Conservation (phyloP, 345 rosid genomes). For the Psidium guajava region DNA sequence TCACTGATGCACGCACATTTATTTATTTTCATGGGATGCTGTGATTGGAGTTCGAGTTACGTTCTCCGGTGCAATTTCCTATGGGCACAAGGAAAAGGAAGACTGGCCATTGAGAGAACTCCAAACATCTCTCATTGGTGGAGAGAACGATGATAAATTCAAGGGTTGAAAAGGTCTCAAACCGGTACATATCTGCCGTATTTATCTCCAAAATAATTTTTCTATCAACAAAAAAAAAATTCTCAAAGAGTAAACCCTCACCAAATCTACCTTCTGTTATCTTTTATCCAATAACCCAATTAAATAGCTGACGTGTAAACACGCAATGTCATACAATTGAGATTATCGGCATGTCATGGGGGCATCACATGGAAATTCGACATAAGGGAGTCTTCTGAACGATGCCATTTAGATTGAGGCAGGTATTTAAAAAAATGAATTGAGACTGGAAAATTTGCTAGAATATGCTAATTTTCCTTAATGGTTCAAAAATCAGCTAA, state of each 20-base stretch:
- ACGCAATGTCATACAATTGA: background rate
- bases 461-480: background rate
- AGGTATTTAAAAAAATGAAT: background rate
- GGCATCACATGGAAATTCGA: background rate
- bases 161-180: background rate
- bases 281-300: background rate
- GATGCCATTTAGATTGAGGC: rapidly evolving
- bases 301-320: background rate
- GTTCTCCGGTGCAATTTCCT: background rate
- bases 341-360: rapidly evolving
- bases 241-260: background rate
- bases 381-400: background rate
- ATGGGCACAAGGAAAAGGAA: background rate
- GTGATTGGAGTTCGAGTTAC: background rate
- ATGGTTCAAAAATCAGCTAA: background rate
- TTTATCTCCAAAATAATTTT: background rate
- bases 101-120: background rate
- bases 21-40: background rate
- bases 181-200: rapidly evolving
- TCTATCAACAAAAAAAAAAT: background rate
- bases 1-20: background rate
- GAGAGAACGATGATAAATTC: background rate
- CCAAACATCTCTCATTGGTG: background rate
- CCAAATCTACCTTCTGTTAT: background rate
- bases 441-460: background rate